Evolutionary conservation across 805 yeast species (phyloP).

Genomic region (Kregervanrija pseudodelftensis): DNA sequence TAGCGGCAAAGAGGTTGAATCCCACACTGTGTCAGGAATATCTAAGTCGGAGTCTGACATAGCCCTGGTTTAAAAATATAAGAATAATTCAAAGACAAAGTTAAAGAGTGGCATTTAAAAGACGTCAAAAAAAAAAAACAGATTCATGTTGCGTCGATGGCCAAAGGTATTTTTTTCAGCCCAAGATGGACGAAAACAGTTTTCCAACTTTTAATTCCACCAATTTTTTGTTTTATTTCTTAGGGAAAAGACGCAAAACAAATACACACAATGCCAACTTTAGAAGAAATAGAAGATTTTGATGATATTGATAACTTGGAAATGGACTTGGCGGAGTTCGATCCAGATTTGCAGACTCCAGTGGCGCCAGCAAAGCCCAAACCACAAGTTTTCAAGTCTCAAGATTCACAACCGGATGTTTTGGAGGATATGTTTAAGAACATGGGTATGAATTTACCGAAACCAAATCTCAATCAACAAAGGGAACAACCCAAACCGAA

Average conservation of each 20-base stretch:
- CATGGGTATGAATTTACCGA: constrained; percentile 23
- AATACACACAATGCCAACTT: constrained; percentile 43
- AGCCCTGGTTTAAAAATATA: too few species aligned
- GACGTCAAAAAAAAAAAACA: too few species aligned
- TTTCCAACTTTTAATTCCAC: neutral
- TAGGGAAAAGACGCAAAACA: neutral
- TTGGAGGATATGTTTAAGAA: constrained; percentile 22
- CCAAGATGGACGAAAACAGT: neutral
- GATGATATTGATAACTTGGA: constrained; percentile 89
- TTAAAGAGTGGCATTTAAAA: too few species aligned
- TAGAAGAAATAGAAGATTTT: constrained; percentile 70
- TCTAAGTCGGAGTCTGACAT: too few species aligned
- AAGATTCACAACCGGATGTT: constrained; percentile 32
- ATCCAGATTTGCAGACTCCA: constrained; percentile 60
- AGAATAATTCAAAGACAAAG: too few species aligned
- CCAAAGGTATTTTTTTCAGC: neutral
- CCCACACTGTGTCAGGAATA: too few species aligned
- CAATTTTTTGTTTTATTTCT: too few species aligned
- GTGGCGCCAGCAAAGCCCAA: constrained; percentile 58
- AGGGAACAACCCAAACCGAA: constrained; percentile 5
- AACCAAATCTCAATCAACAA: neutral
- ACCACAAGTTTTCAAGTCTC: constrained; percentile 56
- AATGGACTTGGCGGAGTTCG: constrained; percentile 89
- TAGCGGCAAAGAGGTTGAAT: too few species aligned
- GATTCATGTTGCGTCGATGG: too few species aligned